Evolutionary conservation across 2,329 filamentous ascomycete genomes (phyloP), one percentile per base, ranked within the genome.

Genomic region (Fusarium sarcochroum): DNA sequence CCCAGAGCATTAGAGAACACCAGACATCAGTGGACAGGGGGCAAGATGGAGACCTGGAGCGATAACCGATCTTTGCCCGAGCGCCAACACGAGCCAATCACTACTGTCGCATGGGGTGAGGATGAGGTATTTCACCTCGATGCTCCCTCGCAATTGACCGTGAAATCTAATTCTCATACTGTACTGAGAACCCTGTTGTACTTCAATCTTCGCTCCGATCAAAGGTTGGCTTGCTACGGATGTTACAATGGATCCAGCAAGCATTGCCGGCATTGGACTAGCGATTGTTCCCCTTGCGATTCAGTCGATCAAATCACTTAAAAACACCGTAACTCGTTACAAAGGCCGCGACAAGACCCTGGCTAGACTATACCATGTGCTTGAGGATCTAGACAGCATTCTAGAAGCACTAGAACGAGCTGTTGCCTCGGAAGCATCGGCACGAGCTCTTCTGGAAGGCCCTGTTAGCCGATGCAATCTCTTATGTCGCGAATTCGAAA

Each of bases 401-500:
- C 68, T 81, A 53, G 66, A 10, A 15, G 38, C 6, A 70, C 70
- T 81, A 41, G 23, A 74, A 58, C 66, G 69, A 44, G 74, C 68
- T 42, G 58, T 57, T 34, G 63, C 68, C 66, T 46, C 38, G 27
- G 76, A 76, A 37, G 53, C 52, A 37, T 73, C 75, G 49, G 70
- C 77, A 54, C 51, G 77, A 47, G 60, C 48, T 30, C 77, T 81
- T 64, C 73, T 81, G 14, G 38, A 75, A 70, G 76, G 74, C 44
- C 79, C 79, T 60, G 71, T 81, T 63, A 59, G 66, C 42, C 76
- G 77, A 68, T 81, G 79, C 70, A 74, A 62, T 63, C 69, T 78
- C 62, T 45, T 81, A 57, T 81, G 78, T 64, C 55, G 60, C 52
- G 79, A 81, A 11, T 81, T 80, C 45, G 76, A 80, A 69, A 58